phyloP scores from a whole-genome alignment of 768 basidiomycete genomes.

The Trametes meyenii region DNA sequence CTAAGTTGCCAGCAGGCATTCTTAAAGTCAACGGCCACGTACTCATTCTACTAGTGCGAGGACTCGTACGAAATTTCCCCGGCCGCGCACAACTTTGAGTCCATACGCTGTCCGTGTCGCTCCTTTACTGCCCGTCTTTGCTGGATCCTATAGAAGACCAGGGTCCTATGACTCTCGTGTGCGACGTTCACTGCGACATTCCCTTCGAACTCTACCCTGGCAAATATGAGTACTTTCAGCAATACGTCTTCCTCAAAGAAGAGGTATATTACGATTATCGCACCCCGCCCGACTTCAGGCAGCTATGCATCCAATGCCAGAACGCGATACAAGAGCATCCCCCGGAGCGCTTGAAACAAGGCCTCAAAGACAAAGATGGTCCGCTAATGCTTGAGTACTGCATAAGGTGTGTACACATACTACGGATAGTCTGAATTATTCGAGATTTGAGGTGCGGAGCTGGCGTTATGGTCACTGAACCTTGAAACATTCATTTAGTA shows the following conservation, averaged over 20 bases:
- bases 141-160: too few relatives aligned
- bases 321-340: background rate
- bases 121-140: too few relatives aligned
- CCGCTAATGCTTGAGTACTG: slow-evolving; percentile 12
- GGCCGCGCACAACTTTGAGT: too few relatives aligned
- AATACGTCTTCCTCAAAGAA: slow-evolving; percentile 5
- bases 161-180: background rate
- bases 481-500: too few relatives aligned
- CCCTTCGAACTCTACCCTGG: background rate
- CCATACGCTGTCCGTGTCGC: too few relatives aligned
- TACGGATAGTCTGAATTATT: background rate
- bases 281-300: background rate
- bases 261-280: slow-evolving; percentile 12
- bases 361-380: background rate
- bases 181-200: background rate
- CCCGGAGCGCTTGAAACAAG: background rate
- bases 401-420: background rate
- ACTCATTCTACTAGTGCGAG: too few relatives aligned
- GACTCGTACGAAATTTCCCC: too few relatives aligned
- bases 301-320: background rate
- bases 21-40: too few relatives aligned
- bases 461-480: too few relatives aligned
- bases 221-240: background rate
- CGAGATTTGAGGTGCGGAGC: too few relatives aligned
- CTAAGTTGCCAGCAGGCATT: too few relatives aligned